Percentiles rank a stretch among this genome's conserved stretches.
Conservation (phyloP, 345 rosid genomes). For the Combretum micranthum region DNA sequence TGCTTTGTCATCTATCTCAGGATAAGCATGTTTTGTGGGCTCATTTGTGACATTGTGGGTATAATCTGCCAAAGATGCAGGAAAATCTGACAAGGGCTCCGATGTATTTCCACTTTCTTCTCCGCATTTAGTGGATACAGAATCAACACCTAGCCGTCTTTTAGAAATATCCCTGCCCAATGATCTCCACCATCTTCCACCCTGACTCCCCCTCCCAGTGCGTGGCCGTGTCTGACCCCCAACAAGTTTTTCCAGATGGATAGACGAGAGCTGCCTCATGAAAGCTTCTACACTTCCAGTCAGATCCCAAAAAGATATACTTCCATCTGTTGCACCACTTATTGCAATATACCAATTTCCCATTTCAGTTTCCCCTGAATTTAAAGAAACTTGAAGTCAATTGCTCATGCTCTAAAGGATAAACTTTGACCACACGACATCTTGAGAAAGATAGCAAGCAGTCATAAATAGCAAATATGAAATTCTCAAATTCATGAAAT, state of each 20-base stretch:
- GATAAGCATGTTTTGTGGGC: conserved; percentile 4
- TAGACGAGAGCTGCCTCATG: conserved; percentile 40
- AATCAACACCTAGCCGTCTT: conserved; percentile 16
- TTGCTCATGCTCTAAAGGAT: too few species aligned
- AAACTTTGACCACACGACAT: too few species aligned
- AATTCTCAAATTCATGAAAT: too few species aligned
- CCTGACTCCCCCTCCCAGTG: conserved; percentile 95
- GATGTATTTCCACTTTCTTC: not conserved
- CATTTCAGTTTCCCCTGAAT: conserved; percentile 34
- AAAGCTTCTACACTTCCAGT: conserved; percentile 63
- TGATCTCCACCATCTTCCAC: conserved; percentile 80
- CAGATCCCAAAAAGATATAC: conserved; percentile 83
- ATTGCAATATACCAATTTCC: conserved; percentile 49
- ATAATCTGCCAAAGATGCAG: conserved; percentile 11
- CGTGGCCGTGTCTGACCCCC: conserved; percentile 72
- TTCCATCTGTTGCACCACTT: conserved; percentile 96
- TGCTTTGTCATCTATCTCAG: conserved; percentile 20
- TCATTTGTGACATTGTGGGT: not conserved
- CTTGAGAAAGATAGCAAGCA: too few species aligned
- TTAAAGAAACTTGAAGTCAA: conserved; percentile 3
- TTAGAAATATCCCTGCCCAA: conserved; percentile 22
- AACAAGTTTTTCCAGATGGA: conserved; percentile 44
- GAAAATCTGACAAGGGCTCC: not conserved
- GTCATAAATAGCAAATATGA: too few species aligned
- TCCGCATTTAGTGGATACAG: conserved; percentile 10